Conservation (phyloP, 2,329 filamentous ascomycete species). For the Penicillium verrucosum region DNA sequence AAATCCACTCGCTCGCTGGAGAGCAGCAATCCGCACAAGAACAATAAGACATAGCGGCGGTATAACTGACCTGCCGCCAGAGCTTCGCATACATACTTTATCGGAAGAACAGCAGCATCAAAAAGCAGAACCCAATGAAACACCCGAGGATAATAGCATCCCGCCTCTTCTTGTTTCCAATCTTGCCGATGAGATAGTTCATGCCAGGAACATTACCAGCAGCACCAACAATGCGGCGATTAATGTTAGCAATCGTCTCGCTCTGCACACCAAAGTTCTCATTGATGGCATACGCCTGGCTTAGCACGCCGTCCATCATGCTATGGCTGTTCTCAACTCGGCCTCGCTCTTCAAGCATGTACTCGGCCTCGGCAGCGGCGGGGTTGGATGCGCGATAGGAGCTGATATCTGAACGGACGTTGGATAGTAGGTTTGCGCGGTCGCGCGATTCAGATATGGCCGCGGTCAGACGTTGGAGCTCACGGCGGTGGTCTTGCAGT, state of each 20-base stretch:
- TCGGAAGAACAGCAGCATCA: conserved; percentile 77
- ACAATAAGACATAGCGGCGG: conserved; percentile 7
- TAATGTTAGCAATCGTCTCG: conserved; percentile 83
- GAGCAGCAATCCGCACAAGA: conserved; percentile 10
- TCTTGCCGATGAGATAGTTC: conserved; percentile 85
- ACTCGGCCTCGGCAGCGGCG: conserved; percentile 82
- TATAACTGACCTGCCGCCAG: conserved; percentile 1
- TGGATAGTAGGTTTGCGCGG: conserved; percentile 83
- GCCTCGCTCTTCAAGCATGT: conserved; percentile 88
- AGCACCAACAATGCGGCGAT: conserved; percentile 81
- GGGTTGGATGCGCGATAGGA: conserved; percentile 81
- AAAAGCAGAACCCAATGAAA: conserved; percentile 89
- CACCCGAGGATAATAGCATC: conserved; percentile 89
- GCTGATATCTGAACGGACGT: conserved; percentile 87
- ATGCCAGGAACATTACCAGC: conserved; percentile 90
- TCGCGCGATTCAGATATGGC: conserved; percentile 75
- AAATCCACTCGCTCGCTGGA: conserved; percentile 20
- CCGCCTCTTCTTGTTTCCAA: conserved; percentile 89
- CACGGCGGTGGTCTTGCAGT: conserved; percentile 78
- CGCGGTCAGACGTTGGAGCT: conserved; percentile 71
- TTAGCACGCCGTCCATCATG: conserved; percentile 84
- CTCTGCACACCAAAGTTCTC: conserved; percentile 85
- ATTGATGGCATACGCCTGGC: conserved; percentile 94
- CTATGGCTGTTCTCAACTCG: conserved; percentile 86
- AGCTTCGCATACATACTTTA: conserved; percentile 40